Base-by-base conservation (phyloP, 441 rosid species). In the Mallotus repandus region DNA sequence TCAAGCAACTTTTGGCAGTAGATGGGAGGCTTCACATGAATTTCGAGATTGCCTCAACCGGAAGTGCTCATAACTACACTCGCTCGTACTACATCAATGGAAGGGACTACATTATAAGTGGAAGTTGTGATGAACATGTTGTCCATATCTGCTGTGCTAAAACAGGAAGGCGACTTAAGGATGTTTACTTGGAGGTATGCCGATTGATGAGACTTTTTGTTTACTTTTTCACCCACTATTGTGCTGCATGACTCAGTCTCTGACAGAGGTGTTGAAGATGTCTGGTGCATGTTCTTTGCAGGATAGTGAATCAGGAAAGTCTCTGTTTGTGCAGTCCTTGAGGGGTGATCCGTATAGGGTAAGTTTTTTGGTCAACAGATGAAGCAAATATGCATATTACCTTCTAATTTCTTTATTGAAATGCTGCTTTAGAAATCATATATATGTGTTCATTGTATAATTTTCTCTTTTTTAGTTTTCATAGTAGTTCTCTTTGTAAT, bases 321-420 rank as follows among this genome's bases (percentile, higher is more conserved):
- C 85, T 66, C 54, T 83, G 73, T 83, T 73, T 67, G 86, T 86
- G 56, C 91, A 88, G 81, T 88, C 91, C 71, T 71, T 88, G 64
- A 79, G 89, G 75, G 88, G 89, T 18, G 91, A 88, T 72, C 88
- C 89, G 63, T 86, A 69, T 76, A 82, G 89, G 82, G 91, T 86
- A 78, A 82, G 84, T 65, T 70, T 19, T 53, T 14, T 38, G 7
- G 21, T 53, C 43, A 45, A 16, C 10, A 9, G 32, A 49, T 4
- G 21, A 64, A 64, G 32, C 21, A 19, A 6, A 38, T 15, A 45
- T 45, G 16, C 7, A 64, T 19, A 43, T 19, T 61, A 50, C 3
- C 18, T 50, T 50, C 43, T 61, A 61, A 2, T 64, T 64, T 64
- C 32, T 64, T n/a, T 41, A 63, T 1, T 1, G 2, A 63, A 12